phyloP scores from a whole-genome alignment of 2,329 filamentous ascomycete genomes.

The Talaromyces piceae region DNA sequence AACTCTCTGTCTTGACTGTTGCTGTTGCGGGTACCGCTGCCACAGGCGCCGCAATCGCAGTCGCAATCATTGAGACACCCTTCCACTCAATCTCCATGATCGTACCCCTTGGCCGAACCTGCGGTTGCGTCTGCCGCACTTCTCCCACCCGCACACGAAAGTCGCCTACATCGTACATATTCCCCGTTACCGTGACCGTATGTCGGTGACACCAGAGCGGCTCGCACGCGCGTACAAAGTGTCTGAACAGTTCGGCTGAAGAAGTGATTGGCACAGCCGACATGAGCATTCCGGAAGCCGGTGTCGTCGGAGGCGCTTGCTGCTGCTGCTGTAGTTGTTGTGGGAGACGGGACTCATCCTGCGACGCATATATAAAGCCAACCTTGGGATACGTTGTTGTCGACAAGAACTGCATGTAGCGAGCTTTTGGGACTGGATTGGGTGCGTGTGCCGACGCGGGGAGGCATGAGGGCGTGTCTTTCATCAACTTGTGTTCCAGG shows the following conservation, averaged over 20 bases:
- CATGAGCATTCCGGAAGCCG: constrained; percentile 28
- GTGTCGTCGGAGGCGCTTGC: too few species aligned
- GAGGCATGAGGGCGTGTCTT: constrained; percentile 35
- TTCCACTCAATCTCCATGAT: constrained; percentile 40
- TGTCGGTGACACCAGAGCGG: constrained; percentile 37
- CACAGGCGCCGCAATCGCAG: constrained; percentile 13
- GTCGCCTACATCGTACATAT: constrained; percentile 37
- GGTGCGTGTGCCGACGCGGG: constrained; percentile 24
- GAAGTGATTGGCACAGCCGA: constrained; percentile 30
- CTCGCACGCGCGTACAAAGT: constrained; percentile 35
- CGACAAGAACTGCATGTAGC: constrained; percentile 37
- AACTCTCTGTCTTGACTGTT: background rate
- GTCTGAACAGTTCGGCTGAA: constrained; percentile 29
- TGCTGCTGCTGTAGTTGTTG: constrained; percentile 3
- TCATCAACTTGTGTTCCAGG: constrained; percentile 37
- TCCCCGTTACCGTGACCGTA: constrained; percentile 28
- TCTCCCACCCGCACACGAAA: constrained; percentile 38
- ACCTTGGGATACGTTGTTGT: constrained; percentile 33
- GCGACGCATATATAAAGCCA: constrained; percentile 36
- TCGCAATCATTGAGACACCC: constrained; percentile 28
- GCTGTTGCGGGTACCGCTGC: background rate
- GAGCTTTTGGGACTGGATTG: constrained; percentile 23
- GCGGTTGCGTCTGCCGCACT: constrained; percentile 33
- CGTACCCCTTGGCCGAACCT: constrained; percentile 31
- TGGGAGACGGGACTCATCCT: constrained; percentile 10